These are phyloP conservation scores for Emericellopsis atlantica DNA, from an alignment of 2,329 filamentous ascomycete genomes.

Conservation along the genomic window DNA sequence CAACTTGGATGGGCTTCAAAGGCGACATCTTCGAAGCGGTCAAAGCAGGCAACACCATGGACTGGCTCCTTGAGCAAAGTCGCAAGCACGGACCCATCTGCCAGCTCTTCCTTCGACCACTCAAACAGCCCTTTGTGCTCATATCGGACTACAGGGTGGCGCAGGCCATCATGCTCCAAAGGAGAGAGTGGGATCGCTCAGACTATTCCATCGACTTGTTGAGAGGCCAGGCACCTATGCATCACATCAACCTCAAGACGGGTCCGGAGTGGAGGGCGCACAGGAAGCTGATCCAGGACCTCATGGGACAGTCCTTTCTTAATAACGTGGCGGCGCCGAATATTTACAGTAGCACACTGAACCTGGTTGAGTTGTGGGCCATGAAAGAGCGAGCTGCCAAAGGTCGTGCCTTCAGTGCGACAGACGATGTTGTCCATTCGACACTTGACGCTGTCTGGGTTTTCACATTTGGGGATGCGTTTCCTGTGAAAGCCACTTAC, in stretches of 20 bases:
- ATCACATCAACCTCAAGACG: constrained; percentile 19
- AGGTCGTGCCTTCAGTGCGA: constrained; percentile 11
- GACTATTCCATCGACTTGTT: constrained; percentile 18
- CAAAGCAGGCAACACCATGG: constrained; percentile 2
- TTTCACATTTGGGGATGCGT: constrained; percentile 16
- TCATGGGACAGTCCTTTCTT: constrained; percentile 24
- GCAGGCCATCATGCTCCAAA: constrained; percentile 29
- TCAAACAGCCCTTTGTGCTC: constrained; percentile 27
- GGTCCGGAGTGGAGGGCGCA: constrained; percentile 17
- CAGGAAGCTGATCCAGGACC: constrained; percentile 20
- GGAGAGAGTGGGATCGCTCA: constrained; percentile 31
- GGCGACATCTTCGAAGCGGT: constrained; percentile 23
- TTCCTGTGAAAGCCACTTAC: constrained; percentile 10
- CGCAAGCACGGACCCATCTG: constrained; percentile 25
- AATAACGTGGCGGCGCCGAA: constrained; percentile 17
- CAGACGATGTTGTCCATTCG: constrained; percentile 17
- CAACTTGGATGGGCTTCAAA: constrained; percentile 18
- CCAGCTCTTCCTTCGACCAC: constrained; percentile 32
- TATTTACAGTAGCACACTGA: constrained; percentile 16
- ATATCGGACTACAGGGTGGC: constrained; percentile 25
- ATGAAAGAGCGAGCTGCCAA: constrained; percentile 16
- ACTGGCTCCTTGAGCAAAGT: constrained; percentile 14
- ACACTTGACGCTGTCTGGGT: constrained; percentile 18
- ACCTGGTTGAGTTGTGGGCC: constrained; percentile 20
- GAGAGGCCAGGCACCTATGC: constrained; percentile 15